Evolutionary conservation across 495 filamentous ascomycete species (phyloP).

Genomic region (Trichoderma asperelloides): DNA sequence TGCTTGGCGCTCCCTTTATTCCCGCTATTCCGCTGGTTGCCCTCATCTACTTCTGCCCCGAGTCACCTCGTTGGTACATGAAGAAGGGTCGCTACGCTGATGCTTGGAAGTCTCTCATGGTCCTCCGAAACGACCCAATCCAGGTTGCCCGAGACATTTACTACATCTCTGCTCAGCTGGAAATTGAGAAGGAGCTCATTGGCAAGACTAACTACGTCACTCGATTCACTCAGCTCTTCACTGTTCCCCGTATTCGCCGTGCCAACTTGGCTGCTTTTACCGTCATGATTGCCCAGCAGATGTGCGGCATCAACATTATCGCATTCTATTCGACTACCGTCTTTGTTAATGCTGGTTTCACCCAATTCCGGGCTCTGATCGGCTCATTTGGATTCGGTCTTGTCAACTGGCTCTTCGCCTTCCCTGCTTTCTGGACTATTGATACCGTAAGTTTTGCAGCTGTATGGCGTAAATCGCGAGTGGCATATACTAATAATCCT

Average conservation of each 20-base stretch:
- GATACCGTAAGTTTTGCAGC: conserved; percentile 37
- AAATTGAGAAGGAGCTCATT: conserved; percentile 31
- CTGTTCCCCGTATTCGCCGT: conserved; percentile 50
- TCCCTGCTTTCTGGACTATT: conserved; percentile 69
- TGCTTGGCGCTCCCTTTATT: conserved; percentile 71
- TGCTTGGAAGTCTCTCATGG: conserved; percentile 52
- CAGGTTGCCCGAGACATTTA: conserved; percentile 73
- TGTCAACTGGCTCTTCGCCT: conserved; percentile 62
- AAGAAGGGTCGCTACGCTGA: conserved; percentile 53
- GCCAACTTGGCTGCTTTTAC: conserved; percentile 52
- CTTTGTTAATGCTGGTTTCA: conserved; percentile 52
- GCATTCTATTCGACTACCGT: conserved; percentile 69
- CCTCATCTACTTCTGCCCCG: conserved; percentile 65
- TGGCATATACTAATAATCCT: background rate
- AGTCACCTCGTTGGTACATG: conserved; percentile 57
- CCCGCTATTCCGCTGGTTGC: conserved; percentile 58
- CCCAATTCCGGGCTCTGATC: conserved; percentile 16
- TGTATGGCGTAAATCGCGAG: background rate
- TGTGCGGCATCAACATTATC: conserved; percentile 75
- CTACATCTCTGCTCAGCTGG: conserved; percentile 55
- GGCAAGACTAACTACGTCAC: conserved; percentile 34
- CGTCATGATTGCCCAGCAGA: conserved; percentile 75
- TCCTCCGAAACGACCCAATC: conserved; percentile 53
- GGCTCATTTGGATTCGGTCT: conserved; percentile 15
- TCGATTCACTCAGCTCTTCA: conserved; percentile 50